Evolutionary conservation across 1,284 basidiomycete genomes (phyloP), one percentile per base, ranked within the genome.

Genomic region (Coniferiporia sulphurascens): DNA sequence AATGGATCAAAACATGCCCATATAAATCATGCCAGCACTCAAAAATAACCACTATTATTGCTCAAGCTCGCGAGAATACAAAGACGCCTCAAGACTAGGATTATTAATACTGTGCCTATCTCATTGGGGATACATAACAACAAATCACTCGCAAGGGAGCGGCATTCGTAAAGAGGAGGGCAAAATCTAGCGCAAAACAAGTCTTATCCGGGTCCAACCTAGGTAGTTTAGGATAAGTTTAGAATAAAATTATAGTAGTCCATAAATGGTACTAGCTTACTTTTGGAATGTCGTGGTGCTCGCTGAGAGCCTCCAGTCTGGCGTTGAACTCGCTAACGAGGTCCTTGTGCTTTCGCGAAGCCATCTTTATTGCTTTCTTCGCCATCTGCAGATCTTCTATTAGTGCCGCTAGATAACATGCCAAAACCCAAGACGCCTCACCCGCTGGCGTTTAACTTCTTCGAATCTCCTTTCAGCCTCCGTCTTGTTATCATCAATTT

Each of bases 211-310:
- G 88, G 87, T 59, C 87, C 87, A 69, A 90, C 87, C 88, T 90
- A 50, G 17, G 55, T 48, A 53, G 52, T 49, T 48, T 56, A 63
- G 62, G 58, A 62, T 58, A 56, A 65, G 60, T 59, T 64, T 38
- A 62, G 15, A 63, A 65, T 66, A 71, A n/a, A n/a, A n/a, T n/a
- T n/a, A n/a, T n/a, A 69, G 49, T 43, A 15, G 36, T 61, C 32
- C 67, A 65, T 64, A 61, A 60, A 65, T 59, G 61, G 67, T 58
- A 62, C 44, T 62, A 35, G 65, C 72, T 64, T 69, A 89, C 92
- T 79, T 94, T 94, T 45, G 93, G 93, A 66, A 95, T 94, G 71
- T 95, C 93, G 71, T 95, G 91, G 78, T 95, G 93, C 76, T 95
- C 93, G 69, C 89, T 91, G 61, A 97, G 82, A 54, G 83, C 78